A percentile compares a stretch with the other conserved stretches of the same genome.
Conservation (phyloP, 2,329 filamentous ascomycete genomes). For the Pseudogymnoascus sp. region DNA sequence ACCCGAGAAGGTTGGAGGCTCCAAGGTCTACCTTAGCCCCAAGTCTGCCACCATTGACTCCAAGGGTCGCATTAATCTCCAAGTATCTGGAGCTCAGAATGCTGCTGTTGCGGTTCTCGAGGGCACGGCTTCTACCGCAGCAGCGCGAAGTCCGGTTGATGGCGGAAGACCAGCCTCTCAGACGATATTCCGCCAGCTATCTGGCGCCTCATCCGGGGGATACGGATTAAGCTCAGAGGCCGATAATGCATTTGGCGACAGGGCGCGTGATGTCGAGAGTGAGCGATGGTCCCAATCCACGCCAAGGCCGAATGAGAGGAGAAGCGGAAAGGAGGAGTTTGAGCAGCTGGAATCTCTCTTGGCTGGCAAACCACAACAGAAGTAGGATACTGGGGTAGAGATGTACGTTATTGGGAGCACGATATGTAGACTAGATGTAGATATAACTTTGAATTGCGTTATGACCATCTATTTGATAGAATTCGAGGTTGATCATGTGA, state of each 20-base stretch:
- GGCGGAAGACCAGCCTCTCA: not conserved
- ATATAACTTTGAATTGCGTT: conserved; percentile 9
- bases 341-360: conserved; percentile 7
- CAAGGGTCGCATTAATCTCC: conserved; percentile 25
- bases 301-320: not conserved
- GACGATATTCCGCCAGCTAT: not conserved
- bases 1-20: conserved; percentile 26
- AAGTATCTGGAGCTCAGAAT: conserved; percentile 22
- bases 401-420: conserved; percentile 5
- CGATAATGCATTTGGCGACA: not conserved
- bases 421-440: conserved; percentile 10
- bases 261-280: not conserved
- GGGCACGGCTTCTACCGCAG: conserved; percentile 17
- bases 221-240: not conserved
- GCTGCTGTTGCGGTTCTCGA: conserved; percentile 27
- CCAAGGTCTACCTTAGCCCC: conserved; percentile 28
- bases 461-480: not conserved
- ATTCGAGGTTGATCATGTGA: not conserved
- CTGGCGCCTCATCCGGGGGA: not conserved
- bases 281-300: not conserved
- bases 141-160: conserved; percentile 7
- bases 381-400: not conserved
- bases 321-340: conserved; percentile 1
- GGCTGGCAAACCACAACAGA: not conserved
- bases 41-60: conserved; percentile 26